Evolutionary conservation across 129 eudicot genomes (phyloP), one percentile per base, ranked within the genome.

Genomic region (Oenanthe sinensis): DNA sequence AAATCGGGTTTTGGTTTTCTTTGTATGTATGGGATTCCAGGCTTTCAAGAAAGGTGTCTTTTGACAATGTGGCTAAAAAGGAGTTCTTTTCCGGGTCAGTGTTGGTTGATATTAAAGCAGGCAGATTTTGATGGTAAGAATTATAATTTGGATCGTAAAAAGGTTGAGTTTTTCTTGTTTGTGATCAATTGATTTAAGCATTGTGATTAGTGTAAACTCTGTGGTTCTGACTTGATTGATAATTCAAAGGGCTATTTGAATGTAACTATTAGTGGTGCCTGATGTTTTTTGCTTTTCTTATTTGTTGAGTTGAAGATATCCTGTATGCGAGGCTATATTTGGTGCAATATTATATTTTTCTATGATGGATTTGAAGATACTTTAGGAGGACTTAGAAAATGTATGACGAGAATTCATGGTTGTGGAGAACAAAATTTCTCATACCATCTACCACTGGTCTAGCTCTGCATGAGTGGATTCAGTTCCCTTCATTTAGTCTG

Each of bases 341-440:
- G 80, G n/a, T 37, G 79, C 50, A 48, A 60, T 77, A 33, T 33
- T 82, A 28, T 79, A 72, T 13, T 5, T 36, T 60, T 79, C 30
- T n/a, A n/a, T 82, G 79, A 84, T 82, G 82, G 82, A 72, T 54
- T 63, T 77, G 46, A 48, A 40, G 30, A 77, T 65, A 24, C 63
- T 70, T 71, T 77, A 63, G 77, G 60, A 39, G 58, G 77, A 78
- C 52, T 45, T 5, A 13, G 24, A 78, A 76, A 76, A 92, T 93
- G 98, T 90, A 85, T n/a, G 91, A 83, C 45, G 97, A 87, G 81
- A 86, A 87, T 86, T 93, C 97, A 79, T 93, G 98, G 98, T 83
- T 90, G 24, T 86, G 98, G 82, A 89, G 98, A 83, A 81, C 98
- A n/a, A 93, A 93, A 44, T 93, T 89, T 93, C 95, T 28, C 97